Evolutionary conservation across 257 asterid species (phyloP).

Genomic region (Nicotiana tomentosiformis): DNA sequence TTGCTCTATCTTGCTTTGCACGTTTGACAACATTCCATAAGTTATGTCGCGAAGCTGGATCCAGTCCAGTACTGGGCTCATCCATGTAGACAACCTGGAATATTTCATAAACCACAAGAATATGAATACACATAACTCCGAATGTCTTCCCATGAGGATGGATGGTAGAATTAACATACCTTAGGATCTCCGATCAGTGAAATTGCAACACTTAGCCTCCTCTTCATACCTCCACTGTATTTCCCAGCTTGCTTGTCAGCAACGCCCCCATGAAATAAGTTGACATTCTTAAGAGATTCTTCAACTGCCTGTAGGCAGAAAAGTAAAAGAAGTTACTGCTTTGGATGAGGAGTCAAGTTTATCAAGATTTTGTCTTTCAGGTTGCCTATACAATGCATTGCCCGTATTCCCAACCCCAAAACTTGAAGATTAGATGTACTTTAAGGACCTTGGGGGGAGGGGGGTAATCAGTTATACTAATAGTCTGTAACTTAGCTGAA

Average conservation of each 20-base stretch:
- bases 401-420: not conserved
- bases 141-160: not conserved
- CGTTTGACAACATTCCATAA: slow-evolving; percentile 88
- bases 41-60: slow-evolving; percentile 91
- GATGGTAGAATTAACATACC: slow-evolving; percentile 30
- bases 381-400: not conserved
- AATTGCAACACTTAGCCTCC: slow-evolving; percentile 98
- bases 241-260: slow-evolving; percentile 89
- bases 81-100: slow-evolving; percentile 94
- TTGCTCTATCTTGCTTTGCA: slow-evolving; percentile 86
- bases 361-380: not conserved
- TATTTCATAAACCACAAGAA: not conserved
- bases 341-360: not conserved
- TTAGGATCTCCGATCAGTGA: slow-evolving; percentile 97
- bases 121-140: not conserved
- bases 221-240: slow-evolving; percentile 99
- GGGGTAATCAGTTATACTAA: not conserved
- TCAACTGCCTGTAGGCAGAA: slow-evolving; percentile 70
- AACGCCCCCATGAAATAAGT: slow-evolving; percentile 80
- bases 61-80: slow-evolving; percentile 97
- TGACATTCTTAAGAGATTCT: slow-evolving; percentile 85
- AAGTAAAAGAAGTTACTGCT: not conserved
- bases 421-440: too few species aligned
- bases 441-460: not conserved
- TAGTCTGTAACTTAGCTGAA: not conserved